phyloP scores from a whole-genome alignment of 2,329 filamentous ascomycete species.

The Epichloe uncinata region DNA sequence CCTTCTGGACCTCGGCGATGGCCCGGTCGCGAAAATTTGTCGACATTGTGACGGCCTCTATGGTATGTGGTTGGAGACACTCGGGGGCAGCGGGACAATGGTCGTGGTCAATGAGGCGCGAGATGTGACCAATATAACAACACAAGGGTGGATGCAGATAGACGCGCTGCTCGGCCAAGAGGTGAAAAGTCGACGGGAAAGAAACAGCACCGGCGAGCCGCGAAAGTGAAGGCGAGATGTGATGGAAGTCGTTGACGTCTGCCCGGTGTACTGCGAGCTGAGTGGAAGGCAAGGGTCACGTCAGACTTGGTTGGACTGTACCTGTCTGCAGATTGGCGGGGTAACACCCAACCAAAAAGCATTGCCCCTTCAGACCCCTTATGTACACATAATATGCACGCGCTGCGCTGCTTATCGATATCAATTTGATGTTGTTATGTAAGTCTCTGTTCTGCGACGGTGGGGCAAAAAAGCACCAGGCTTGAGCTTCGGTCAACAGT shows the following conservation, averaged over 20 bases:
- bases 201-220: not conserved
- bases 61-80: not conserved
- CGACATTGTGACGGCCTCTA: slow-evolving; percentile 51
- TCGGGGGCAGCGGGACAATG: not conserved
- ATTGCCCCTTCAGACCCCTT: not conserved
- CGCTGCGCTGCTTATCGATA: not conserved
- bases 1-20: slow-evolving; percentile 93
- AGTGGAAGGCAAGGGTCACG: slow-evolving; percentile 1
- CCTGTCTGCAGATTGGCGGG: slow-evolving; percentile 21
- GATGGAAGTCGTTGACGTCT: not conserved
- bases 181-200: not conserved
- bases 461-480: not conserved
- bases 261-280: not conserved
- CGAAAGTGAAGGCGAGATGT: not conserved
- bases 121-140: not conserved
- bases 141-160: not conserved
- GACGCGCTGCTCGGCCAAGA: not conserved
- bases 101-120: not conserved
- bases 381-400: not conserved
- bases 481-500: no score
- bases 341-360: slow-evolving; percentile 16
- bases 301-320: not conserved
- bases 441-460: not conserved
- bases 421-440: not conserved
- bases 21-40: slow-evolving; percentile 95